Percentiles rank a stretch among this genome's conserved stretches.
These are phyloP conservation scores for Cubamyces lactineus DNA, from an alignment of 768 basidiomycete genomes.

Conservation along the genomic window DNA sequence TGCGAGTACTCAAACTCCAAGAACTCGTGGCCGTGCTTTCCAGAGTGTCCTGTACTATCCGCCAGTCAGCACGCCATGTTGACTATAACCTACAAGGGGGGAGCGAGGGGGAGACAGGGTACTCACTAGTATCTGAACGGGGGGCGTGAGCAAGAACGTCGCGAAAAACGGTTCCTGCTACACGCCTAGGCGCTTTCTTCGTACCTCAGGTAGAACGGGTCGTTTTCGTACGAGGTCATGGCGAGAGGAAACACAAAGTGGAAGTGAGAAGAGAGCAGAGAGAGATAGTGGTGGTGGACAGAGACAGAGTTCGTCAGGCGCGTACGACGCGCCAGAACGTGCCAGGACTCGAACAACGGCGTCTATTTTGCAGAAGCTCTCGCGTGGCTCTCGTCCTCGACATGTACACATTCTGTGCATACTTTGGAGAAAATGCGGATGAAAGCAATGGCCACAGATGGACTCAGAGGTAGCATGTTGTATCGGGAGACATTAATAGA, in stretches of 20 bases:
- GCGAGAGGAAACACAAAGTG: not conserved
- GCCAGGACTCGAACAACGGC: not conserved
- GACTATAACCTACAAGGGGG: no score
- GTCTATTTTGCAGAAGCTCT: not conserved
- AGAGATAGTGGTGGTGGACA: constrained; percentile 8
- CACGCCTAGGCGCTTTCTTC: constrained; percentile 31
- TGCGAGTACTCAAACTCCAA: constrained; percentile 98
- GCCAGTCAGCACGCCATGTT: constrained; percentile 38
- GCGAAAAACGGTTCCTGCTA: constrained; percentile 20
- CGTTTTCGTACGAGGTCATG: constrained; percentile 61
- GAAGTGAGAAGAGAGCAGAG: not conserved
- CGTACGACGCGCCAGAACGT: not conserved
- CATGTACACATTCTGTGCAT: not conserved
- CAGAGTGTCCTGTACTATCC: constrained; percentile 92
- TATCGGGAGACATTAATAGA: not conserved
- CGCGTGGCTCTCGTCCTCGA: not conserved
- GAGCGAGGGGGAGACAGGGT: no score
- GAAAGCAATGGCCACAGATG: no score
- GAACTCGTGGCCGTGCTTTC: constrained; percentile 97
- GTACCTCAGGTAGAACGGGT: constrained; percentile 82
- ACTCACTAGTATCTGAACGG: constrained; percentile 56
- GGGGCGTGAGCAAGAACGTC: constrained; percentile 27
- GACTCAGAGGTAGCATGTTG: no score
- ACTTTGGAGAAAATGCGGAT: not conserved
- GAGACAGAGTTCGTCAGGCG: constrained; percentile 1